phyloP scores from a whole-genome alignment of 257 asterid genomes.

The Rauvolfia tetraphylla region DNA sequence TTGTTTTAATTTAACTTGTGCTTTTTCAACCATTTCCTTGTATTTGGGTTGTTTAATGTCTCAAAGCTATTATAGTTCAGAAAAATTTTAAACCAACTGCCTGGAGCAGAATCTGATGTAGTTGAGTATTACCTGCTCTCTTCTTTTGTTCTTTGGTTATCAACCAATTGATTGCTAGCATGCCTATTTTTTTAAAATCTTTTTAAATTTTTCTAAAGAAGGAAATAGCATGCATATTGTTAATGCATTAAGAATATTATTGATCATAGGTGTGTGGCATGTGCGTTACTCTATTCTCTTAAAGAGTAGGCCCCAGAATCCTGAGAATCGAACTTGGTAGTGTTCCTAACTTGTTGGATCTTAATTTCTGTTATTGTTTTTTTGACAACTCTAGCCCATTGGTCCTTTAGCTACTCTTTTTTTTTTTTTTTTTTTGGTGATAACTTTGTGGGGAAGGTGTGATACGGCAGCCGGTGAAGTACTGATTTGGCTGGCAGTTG shows the following conservation, averaged over 20 bases:
- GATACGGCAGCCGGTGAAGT: too few relatives aligned
- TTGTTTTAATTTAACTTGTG: not conserved
- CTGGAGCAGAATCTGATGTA: not conserved
- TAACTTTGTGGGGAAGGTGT: too few relatives aligned
- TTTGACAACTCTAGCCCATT: too few relatives aligned
- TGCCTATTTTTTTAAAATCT: too few relatives aligned
- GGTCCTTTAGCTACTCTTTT: too few relatives aligned
- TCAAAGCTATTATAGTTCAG: not conserved
- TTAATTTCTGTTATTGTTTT: too few relatives aligned
- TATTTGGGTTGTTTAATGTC: not conserved
- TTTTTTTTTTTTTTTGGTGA: too few relatives aligned
- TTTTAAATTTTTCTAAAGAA: too few relatives aligned
- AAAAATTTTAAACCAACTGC: not conserved
- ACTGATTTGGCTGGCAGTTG: too few relatives aligned
- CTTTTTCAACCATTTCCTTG: not conserved
- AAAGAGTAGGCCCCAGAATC: too few relatives aligned
- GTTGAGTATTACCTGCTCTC: not conserved
- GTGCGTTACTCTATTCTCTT: not conserved
- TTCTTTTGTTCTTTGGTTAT: not conserved
- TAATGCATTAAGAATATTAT: not conserved
- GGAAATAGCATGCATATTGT: not conserved
- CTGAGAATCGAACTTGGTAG: not conserved
- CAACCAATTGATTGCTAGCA: not conserved
- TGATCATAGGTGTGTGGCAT: not conserved
- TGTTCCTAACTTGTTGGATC: not conserved